A percentile compares a stretch with the other conserved stretches of the same genome.
Evolutionary conservation across 1,284 basidiomycete genomes (phyloP).

Genomic region (Trichosporon inkin): DNA sequence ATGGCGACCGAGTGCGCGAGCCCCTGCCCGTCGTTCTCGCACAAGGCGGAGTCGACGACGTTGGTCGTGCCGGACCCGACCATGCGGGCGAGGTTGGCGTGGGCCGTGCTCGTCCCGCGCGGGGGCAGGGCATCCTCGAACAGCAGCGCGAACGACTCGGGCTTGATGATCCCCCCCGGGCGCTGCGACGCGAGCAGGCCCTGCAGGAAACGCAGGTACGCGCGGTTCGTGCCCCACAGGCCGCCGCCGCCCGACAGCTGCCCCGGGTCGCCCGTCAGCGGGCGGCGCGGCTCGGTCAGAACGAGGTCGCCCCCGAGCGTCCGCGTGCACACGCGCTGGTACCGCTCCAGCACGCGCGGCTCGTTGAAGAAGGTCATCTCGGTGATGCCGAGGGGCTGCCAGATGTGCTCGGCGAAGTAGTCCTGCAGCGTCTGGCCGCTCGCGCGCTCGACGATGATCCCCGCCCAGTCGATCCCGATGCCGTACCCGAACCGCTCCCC

Average conservation of each 20-base stretch:
- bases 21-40: constrained; percentile 10
- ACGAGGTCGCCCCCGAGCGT: constrained; percentile 19
- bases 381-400: constrained; percentile 32
- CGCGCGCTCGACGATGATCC: constrained; percentile 34
- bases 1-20: constrained; percentile 18
- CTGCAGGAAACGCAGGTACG: constrained; percentile 34
- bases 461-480: constrained; percentile 45
- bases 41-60: background rate
- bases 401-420: constrained; percentile 40
- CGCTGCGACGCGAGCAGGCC: constrained; percentile 3
- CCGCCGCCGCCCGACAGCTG: constrained; percentile 34
- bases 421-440: constrained; percentile 34
- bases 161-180: background rate
- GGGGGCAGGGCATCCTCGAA: constrained; percentile 26
- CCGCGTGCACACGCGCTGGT: constrained; percentile 21
- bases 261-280: constrained; percentile 12
- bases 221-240: constrained; percentile 32
- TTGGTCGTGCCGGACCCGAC: background rate
- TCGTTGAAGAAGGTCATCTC: constrained; percentile 34
- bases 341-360: constrained; percentile 9
- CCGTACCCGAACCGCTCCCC: constrained; percentile 32
- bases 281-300: constrained; percentile 2
- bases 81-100: constrained; percentile 20
- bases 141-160: constrained; percentile 13
- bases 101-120: constrained; percentile 6